Evolutionary conservation across 768 basidiomycete genomes (phyloP).

Genomic region (Pleurotus giganteus): DNA sequence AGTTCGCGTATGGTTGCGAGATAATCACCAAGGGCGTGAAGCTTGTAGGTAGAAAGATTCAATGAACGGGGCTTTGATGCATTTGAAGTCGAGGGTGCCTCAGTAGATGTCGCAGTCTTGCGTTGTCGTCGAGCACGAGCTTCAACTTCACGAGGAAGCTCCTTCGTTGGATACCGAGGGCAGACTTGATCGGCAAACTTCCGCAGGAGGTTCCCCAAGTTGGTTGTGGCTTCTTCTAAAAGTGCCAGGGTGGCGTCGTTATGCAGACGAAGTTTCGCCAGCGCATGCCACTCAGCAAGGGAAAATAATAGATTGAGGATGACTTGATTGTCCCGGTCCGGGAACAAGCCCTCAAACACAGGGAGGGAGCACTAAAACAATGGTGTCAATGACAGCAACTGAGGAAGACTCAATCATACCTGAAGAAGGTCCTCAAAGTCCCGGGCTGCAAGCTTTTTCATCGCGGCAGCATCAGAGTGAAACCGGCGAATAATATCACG

Average conservation of each 20-base stretch:
- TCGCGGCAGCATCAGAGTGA: neutral
- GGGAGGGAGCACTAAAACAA: slow-evolving; percentile 39
- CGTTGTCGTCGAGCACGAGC: slow-evolving; percentile 23
- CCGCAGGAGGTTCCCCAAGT: slow-evolving; percentile 25
- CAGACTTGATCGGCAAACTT: slow-evolving; percentile 26
- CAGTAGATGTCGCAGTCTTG: neutral
- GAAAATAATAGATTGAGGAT: slow-evolving; percentile 32
- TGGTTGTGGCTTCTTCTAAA: slow-evolving; percentile 20
- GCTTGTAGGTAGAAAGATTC: slow-evolving; percentile 26
- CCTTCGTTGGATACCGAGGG: slow-evolving; percentile 22
- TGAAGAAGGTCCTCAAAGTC: slow-evolving; percentile 21
- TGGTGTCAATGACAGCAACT: no score
- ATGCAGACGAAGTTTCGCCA: slow-evolving; percentile 39
- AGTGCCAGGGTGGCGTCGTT: slow-evolving; percentile 27
- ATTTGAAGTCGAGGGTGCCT: neutral
- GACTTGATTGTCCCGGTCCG: slow-evolving; percentile 19
- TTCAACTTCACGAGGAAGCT: slow-evolving; percentile 35
- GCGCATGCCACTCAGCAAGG: slow-evolving; percentile 33
- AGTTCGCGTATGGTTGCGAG: slow-evolving; percentile 14
- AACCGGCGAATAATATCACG: neutral
- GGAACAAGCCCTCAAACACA: slow-evolving; percentile 32
- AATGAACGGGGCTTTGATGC: slow-evolving; percentile 11
- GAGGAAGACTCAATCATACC: slow-evolving; percentile 16
- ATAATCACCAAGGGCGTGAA: slow-evolving; percentile 28
- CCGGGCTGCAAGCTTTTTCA: slow-evolving; percentile 1